Evolutionary conservation across 2,329 filamentous ascomycete genomes (phyloP), one percentile per base, ranked within the genome.

Genomic region (Nothophaeocryptopus gaeumannii): DNA sequence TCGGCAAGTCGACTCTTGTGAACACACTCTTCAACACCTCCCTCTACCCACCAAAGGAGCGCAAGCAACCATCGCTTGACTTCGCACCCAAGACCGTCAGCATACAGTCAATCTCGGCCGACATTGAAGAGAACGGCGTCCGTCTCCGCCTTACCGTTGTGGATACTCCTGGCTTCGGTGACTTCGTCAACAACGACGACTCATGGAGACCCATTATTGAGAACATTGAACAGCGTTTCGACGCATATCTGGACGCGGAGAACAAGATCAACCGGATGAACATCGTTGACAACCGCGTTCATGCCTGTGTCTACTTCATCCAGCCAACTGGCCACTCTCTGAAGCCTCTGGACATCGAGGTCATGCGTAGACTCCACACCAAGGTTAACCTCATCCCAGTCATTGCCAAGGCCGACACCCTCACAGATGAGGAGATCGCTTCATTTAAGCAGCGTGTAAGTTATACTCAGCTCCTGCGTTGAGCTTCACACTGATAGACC

Each of bases 221-320:
- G 80, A 97, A 97, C 80, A 97, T 99, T 67, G 93, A 99, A 80
- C 90, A 96, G 81, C 88, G 93, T 63, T 99, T 93, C 69, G 93
- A 99, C 74, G 91, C 93, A 46, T 99, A 97, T 74, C 81, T 99
- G 53, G 93, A 99, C 74, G 92, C 93, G 39, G 93, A 99, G 82
- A 99, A 99, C 84, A 99, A 97, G 83, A 90, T 99, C 72, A 99
- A 99, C 81, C 89, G 93, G 67, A 96, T 96, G 85, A 99, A 99
- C 82, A 97, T 97, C 72, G 87, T 99, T 57, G 93, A 99, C 78
- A 99, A 97, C 81, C 88, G 93, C 65, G 95, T 99, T 58, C 93
- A 99, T 67, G 93, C 93, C 49, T 97, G 95, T 67, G 93, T 99
- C 57, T 99, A 96, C 83, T 99, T 99, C 79, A 96, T 99, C 66